Evolutionary conservation across 1,284 basidiomycete genomes (phyloP), one percentile per base, ranked within the genome.

Genomic region (Limonomyces culmigenus): DNA sequence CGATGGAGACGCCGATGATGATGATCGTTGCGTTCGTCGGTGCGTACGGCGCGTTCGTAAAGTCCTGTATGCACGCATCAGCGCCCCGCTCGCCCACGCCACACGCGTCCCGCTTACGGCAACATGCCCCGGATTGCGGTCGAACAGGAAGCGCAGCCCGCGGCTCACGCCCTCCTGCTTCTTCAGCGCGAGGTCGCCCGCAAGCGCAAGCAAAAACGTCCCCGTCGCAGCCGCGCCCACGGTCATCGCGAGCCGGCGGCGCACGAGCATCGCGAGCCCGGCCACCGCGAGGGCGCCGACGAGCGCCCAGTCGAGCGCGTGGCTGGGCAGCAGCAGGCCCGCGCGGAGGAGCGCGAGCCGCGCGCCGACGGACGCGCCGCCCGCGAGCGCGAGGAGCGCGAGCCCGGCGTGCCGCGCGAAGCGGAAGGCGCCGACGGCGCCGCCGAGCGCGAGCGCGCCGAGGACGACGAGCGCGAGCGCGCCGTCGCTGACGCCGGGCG

Each of bases 111-210:
- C n/a, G 59, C 69, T 38, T 43, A 76, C 74, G 38, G 62, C 54
- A 37, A 59, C 49, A 51, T 78, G 74, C 19, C 62, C 59, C 8
- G 55, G 46, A 44, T 78, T 78, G 34, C 67, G 58, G 46, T 78
- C 75, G 41, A 75, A 65, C 11, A 78, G 58, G 45, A 61, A 68
- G 13, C 74, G 63, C 19, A 78, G 56, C 0, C 74, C 74, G 15
- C 62, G 55, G 44, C 74, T 72, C 60, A 75, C 63, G 3, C 74
- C 75, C 4, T 54, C 50, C 46, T 78, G 74, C 44, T 62, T 56
- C 40, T 74, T 62, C 32, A 74, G 38, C 32, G 63, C 47, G 5
- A 77, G 56, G 48, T 78, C 74, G 5, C 69, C 44, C 14, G 63
- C 73, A 3, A 78, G 58, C 20, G 48, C 60, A 10, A 57, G 51